A percentile compares a stretch with the other conserved stretches of the same genome.
phyloP scores from a whole-genome alignment of 2,329 filamentous ascomycete species.

The Botryosphaeria agaves region DNA sequence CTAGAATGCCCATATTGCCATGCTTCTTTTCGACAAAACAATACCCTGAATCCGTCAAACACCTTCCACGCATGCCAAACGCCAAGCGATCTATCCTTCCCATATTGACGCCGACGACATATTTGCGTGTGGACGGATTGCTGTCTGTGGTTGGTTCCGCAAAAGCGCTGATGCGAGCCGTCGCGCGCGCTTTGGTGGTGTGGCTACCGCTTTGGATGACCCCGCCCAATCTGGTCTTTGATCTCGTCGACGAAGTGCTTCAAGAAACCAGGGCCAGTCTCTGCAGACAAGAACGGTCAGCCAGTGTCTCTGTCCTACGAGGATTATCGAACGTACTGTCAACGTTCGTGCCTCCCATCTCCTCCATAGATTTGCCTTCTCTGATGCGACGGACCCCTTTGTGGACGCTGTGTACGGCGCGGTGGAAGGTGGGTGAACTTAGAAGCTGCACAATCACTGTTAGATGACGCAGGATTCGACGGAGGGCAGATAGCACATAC shows the following conservation, averaged over 20 bases:
- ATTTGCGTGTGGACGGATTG: too few species aligned
- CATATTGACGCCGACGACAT: too few species aligned
- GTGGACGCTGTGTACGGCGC: conserved; percentile 32
- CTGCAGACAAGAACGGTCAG: conserved; percentile 4
- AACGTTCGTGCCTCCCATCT: conserved; percentile 30
- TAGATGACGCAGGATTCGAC: not conserved
- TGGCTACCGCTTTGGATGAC: conserved; percentile 4
- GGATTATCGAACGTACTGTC: conserved; percentile 15
- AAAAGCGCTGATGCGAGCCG: too few species aligned
- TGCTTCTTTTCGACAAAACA: too few species aligned
- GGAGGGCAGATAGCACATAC: conserved; percentile 6
- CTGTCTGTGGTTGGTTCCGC: too few species aligned
- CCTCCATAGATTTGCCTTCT: conserved; percentile 30
- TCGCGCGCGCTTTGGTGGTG: too few species aligned
- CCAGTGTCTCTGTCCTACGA: not conserved
- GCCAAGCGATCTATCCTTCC: too few species aligned
- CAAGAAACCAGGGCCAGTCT: conserved; percentile 22
- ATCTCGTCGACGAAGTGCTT: conserved; percentile 37
- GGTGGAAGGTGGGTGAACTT: conserved; percentile 36
- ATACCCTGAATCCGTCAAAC: too few species aligned
- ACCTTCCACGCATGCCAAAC: too few species aligned
- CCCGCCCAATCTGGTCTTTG: conserved; percentile 24
- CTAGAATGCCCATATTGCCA: too few species aligned
- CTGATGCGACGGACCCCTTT: conserved; percentile 24
- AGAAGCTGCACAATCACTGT: conserved; percentile 26